Evolutionary conservation across 1,139 yeast species (phyloP).

Genomic region (Yamadazyma atlantica): DNA sequence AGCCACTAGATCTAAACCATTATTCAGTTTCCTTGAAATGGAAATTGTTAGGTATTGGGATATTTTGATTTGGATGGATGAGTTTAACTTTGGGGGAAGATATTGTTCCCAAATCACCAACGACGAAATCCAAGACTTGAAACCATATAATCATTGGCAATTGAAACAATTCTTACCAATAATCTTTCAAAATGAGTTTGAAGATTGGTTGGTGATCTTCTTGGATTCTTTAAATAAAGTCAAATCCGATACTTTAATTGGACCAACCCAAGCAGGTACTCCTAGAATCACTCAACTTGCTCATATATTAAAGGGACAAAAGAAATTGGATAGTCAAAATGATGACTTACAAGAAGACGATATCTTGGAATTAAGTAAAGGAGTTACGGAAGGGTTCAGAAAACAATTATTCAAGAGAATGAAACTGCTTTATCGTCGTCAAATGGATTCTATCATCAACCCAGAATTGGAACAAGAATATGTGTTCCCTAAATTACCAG

Average conservation of each 20-base stretch:
- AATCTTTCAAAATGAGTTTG: conserved; percentile 77
- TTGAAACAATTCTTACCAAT: conserved; percentile 71
- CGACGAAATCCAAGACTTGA: conserved; percentile 56
- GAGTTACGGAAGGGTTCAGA: conserved; percentile 54
- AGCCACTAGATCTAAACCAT: conserved; percentile 75
- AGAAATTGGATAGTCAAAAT: conserved; percentile 31
- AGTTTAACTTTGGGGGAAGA: conserved; percentile 83
- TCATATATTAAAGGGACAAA: conserved; percentile 49
- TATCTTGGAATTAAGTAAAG: conserved; percentile 31
- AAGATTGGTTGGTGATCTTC: conserved; percentile 80
- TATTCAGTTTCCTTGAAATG: conserved; percentile 81
- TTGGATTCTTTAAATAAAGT: conserved; percentile 66
- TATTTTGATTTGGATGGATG: conserved; percentile 90
- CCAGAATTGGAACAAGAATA: conserved; percentile 66
- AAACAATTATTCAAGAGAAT: conserved; percentile 67
- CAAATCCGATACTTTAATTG: conserved; percentile 43
- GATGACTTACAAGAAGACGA: conserved; percentile 28
- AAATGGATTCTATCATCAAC: conserved; percentile 70
- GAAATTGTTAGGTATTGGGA: conserved; percentile 85
- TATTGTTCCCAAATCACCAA: conserved; percentile 61
- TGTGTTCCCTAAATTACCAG: conserved; percentile 70
- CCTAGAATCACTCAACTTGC: conserved; percentile 69
- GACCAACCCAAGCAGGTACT: conserved; percentile 41
- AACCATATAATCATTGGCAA: conserved; percentile 77
- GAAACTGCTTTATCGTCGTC: conserved; percentile 62